These are phyloP conservation scores for Populus deltoides DNA, from an alignment of 345 rosid genomes.

Conservation along the genomic window DNA sequence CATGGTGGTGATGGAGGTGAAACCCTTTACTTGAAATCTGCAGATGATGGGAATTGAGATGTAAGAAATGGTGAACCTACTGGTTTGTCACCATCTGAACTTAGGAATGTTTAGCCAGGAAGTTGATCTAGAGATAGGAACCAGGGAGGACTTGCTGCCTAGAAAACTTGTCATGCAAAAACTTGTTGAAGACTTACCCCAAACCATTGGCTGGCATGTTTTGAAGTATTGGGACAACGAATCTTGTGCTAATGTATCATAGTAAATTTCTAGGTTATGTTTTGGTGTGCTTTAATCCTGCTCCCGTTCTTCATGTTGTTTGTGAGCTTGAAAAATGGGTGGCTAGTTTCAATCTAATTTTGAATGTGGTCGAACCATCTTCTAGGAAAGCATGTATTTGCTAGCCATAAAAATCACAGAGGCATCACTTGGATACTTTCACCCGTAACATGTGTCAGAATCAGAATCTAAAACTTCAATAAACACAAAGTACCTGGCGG, in stretches of 20 bases:
- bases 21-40: slow-evolving; percentile 76
- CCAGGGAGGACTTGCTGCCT: slow-evolving; percentile 12
- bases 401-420: neutral
- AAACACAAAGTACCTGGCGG: no score
- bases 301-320: neutral
- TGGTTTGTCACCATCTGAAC: slow-evolving; percentile 5
- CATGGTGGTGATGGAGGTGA: slow-evolving; percentile 79
- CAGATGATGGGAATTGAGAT: slow-evolving; percentile 68
- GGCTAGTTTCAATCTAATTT: neutral
- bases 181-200: slow-evolving; percentile 9
- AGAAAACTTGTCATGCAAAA: slow-evolving; percentile 1
- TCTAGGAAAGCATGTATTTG: neutral
- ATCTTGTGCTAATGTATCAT: slow-evolving; percentile 25
- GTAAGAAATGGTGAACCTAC: slow-evolving; percentile 2
- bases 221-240: slow-evolving; percentile 24
- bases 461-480: no score
- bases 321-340: no score
- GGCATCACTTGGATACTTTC: neutral
- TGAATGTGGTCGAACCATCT: neutral
- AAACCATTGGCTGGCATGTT: slow-evolving; percentile 10
- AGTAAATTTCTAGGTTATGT: slow-evolving; percentile 42
- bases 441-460: no score
- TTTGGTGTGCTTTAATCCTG: slow-evolving; percentile 4
- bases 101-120: slow-evolving; percentile 9
- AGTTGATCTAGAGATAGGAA: slow-evolving; percentile 10